Evolutionary conservation across 208 protist genomes (phyloP).

Genomic region (Crithidia bombi): DNA sequence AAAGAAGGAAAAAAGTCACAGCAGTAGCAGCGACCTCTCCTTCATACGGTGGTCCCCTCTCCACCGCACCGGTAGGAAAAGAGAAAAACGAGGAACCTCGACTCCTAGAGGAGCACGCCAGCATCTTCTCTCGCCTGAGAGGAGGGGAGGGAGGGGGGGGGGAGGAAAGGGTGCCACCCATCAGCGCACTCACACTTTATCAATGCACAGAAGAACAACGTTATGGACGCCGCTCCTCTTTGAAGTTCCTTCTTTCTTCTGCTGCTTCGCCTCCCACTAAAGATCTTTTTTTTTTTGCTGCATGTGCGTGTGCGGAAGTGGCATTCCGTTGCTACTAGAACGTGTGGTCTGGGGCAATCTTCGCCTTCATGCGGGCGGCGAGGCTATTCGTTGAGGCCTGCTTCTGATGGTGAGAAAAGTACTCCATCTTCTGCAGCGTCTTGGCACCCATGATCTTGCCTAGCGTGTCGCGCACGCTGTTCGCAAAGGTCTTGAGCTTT

Average conservation of each 20-base stretch:
- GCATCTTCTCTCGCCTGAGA: too few relatives aligned
- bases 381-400: conserved; percentile 54
- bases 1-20: too few relatives aligned
- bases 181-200: too few relatives aligned
- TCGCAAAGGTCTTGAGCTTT: conserved; percentile 70
- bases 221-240: too few relatives aligned
- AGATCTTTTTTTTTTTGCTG: neutral
- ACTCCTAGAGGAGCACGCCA: too few relatives aligned
- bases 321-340: conserved; percentile 17
- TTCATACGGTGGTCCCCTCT: too few relatives aligned
- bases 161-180: too few relatives aligned
- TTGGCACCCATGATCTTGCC: conserved; percentile 77
- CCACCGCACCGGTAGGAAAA: too few relatives aligned
- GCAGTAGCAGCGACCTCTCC: too few relatives aligned
- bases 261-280: neutral
- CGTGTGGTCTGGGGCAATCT: conserved; percentile 39
- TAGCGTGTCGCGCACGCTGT: conserved; percentile 63
- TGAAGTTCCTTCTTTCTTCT: neutral
- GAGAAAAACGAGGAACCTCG: too few relatives aligned
- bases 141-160: too few relatives aligned
- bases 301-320: neutral
- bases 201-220: too few relatives aligned
- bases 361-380: conserved; percentile 67
- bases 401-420: conserved; percentile 81
- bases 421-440: conserved; percentile 82